Evolutionary conservation across 2,329 filamentous ascomycete species (phyloP), one percentile per base, ranked within the genome.

Genomic region (Fulvia fulva): DNA sequence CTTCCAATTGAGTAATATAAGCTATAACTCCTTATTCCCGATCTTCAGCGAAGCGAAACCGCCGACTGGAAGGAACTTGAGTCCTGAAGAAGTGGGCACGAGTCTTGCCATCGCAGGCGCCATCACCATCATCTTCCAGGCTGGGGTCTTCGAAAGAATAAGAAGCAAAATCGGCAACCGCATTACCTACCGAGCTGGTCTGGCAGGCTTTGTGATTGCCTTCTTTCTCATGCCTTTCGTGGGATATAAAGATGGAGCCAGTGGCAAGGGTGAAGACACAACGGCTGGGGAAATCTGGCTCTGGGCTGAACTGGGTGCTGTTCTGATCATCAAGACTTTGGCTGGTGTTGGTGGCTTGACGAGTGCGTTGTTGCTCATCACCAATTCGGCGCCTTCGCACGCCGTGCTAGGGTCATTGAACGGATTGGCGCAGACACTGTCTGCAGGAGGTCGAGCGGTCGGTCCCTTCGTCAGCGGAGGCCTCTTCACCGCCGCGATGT

Each of bases 11-110:
- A 87, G 89, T 60, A 97, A 97, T 73, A 91, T 97, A 64, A 91
- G 91, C 3, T 99, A 92, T 81, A 97, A 96, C 75, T 93, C 90
- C 19, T 79, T 99, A 0, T 99, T 95, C 68, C 94, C 94, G 0
- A 93, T 97, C 55, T 99, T 97, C 67, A 90, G 88, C 0, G 87
- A 92, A 55, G 86, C 88, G 0, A 74, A 82, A 0, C 80, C 86
- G 0, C 94, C 94, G 0, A 87, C 87, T 0, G 94, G 94, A 19
- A 87, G 94, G 43, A 80, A 81, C 0, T 79, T 97, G 3, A 82
- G 82, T 0, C 90, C 93, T 0, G 82, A 85, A 57, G 90, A 89
- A 59, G 96, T 97, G 46, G 94, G 94, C 0, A 75, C 96, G 19
- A 90, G 89, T 0, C 79, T 97, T 53, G 93, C 90, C 0, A 87